These are phyloP conservation scores for Glebionis coronaria DNA, from an alignment of 129 eudicot species.

Conservation along the genomic window DNA sequence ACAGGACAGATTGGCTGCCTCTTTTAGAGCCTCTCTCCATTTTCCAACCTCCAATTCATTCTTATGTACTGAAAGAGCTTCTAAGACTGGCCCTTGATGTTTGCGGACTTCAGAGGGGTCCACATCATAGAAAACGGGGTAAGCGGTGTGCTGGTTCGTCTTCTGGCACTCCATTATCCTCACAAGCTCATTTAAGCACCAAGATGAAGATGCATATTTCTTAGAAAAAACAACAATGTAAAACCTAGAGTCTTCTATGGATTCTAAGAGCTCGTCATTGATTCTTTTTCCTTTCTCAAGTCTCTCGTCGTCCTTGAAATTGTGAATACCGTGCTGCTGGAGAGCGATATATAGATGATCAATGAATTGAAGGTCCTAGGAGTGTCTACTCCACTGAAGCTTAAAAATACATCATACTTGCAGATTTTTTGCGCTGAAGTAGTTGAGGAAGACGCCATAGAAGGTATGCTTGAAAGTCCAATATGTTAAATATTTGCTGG, in stretches of 20 bases:
- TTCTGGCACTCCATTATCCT: constrained; percentile 1
- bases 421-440: neutral
- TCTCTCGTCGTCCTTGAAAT: constrained; percentile 14
- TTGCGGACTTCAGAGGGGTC: constrained; percentile 6
- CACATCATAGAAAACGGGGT: constrained; percentile 13
- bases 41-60: neutral
- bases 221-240: neutral
- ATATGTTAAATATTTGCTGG: neutral
- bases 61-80: neutral
- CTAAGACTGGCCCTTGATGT: neutral
- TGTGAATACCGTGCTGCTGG: neutral
- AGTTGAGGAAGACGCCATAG: neutral
- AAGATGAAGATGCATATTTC: neutral
- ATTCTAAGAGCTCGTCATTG: neutral
- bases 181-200: neutral
- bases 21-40: constrained; percentile 6
- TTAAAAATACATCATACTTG: constrained; percentile 4
- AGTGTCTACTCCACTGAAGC: constrained; percentile 13
- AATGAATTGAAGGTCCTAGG: constrained; percentile 6
- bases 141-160: neutral
- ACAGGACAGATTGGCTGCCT: neutral
- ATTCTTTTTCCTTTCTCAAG: constrained; percentile 3
- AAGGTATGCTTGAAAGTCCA: neutral
- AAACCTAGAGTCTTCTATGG: neutral
- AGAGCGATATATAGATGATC: constrained; percentile 4